Evolutionary conservation across 768 basidiomycete species (phyloP), one percentile per base, ranked within the genome.

Genomic region (Galerina marginata): DNA sequence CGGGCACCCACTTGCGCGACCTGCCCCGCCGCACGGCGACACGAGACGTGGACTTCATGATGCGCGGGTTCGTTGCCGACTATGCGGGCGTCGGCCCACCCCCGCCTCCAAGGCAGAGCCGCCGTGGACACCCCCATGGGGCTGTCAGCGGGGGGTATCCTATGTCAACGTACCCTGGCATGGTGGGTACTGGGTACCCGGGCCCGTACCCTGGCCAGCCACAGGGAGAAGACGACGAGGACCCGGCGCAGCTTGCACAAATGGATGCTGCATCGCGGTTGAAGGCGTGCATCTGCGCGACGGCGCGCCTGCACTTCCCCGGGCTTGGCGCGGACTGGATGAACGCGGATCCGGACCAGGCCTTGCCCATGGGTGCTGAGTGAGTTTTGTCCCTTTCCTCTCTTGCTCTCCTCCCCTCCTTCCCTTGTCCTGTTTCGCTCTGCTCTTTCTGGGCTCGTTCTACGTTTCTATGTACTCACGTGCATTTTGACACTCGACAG

Each of bases 321-420:
- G 65, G 68, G 3, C 78, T 83, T 50, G 89, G 90, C 23, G 74
- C 75, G 56, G 89, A 91, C 69, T 91, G 90, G 90, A 89, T 91
- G 89, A 91, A 91, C 57, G 82, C 85, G 4, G 86, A 89, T 63
- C 86, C 90, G 0, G 90, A 91, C 62, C 79, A 89, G 12, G 87
- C 89, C 2, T 76, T 91, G 49, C 89, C 90, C 14, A 82, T 87
- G 81, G 83, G 85, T 16, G 70, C 74, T 60, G 85, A 87, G 86
- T 89, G 67, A 72, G 87, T 81, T 9, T 57, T 39, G 49, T 26
- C 23, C 50, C 54, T 50, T 40, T 25, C 10, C 20, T 20, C 20
- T 20, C 20, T 20, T 20, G 20, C 20, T 20, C 20, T 20, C 20
- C 20, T 20, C 20, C 20, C 20, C 20, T 20, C 20, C 20, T 20